Evolutionary conservation across 805 yeast species (phyloP).

Genomic region (Lachancea sp.): DNA sequence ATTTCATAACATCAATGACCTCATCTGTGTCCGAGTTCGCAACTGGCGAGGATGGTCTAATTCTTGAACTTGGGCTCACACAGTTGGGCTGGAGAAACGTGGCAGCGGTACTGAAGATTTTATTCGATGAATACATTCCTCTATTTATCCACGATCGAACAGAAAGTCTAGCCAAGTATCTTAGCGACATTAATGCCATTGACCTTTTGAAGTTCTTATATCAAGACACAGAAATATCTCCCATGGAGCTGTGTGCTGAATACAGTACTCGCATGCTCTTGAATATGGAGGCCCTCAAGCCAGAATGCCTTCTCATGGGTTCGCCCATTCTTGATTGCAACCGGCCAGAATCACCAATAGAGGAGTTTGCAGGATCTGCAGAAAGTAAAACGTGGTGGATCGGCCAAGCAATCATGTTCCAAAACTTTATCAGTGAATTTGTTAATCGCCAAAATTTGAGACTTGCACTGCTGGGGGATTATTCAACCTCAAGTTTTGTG

Average conservation of each 20-base stretch:
- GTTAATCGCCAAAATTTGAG: constrained; percentile 32
- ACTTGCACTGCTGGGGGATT: constrained; percentile 33
- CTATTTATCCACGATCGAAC: constrained; percentile 15
- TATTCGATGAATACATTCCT: constrained; percentile 27
- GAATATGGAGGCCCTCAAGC: constrained; percentile 27
- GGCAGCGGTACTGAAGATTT: constrained; percentile 27
- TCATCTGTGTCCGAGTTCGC: constrained; percentile 40
- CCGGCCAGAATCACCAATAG: constrained; percentile 4
- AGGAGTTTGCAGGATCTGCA: constrained; percentile 24
- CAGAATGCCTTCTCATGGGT: constrained; percentile 41
- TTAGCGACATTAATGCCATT: constrained; percentile 44
- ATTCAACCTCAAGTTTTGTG: constrained; percentile 4
- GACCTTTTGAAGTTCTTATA: constrained; percentile 43
- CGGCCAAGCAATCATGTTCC: constrained; percentile 34
- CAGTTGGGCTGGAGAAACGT: constrained; percentile 39
- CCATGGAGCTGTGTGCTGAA: constrained; percentile 45
- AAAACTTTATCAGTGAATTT: constrained; percentile 26
- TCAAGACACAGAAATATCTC: constrained; percentile 32
- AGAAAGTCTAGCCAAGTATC: constrained; percentile 33
- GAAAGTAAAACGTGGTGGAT: constrained; percentile 40
- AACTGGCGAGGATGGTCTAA: constrained; percentile 35
- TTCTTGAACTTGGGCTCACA: constrained; percentile 47
- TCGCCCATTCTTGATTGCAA: constrained; percentile 28
- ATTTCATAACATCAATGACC: constrained; percentile 34
- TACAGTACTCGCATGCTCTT: constrained; percentile 37